phyloP scores from a whole-genome alignment of 345 rosid species.

The Conringia planisiliqua region DNA sequence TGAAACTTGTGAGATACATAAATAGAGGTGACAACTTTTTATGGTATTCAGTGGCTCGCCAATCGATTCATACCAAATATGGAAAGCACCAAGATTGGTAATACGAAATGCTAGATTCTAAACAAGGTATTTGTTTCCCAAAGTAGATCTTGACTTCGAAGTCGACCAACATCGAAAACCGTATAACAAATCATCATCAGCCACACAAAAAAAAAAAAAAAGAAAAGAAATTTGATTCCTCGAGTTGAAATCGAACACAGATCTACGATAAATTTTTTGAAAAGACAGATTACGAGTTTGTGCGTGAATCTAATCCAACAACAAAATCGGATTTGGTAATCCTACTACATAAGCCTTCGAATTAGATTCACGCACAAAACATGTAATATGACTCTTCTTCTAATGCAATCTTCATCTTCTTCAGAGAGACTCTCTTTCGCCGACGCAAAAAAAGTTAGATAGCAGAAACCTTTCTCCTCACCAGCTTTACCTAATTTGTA shows the following conservation, averaged over 20 bases:
- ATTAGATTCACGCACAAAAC: constrained; percentile 36
- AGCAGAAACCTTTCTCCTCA: not conserved
- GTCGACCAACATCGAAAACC: not conserved
- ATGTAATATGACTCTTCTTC: constrained; percentile 27
- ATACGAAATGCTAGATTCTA: not conserved
- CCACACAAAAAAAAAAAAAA: not conserved
- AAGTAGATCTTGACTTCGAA: not conserved
- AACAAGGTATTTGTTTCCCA: not conserved
- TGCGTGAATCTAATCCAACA: constrained; percentile 37
- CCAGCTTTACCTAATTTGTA: constrained; percentile 8
- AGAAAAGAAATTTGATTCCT: not conserved
- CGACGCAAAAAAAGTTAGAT: not conserved
- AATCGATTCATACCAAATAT: constrained; percentile 14
- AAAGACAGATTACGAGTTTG: constrained; percentile 35
- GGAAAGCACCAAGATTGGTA: not conserved
- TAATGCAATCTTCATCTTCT: not conserved
- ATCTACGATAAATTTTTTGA: constrained; percentile 3
- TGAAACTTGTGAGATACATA: not conserved
- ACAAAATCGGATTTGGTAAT: not conserved
- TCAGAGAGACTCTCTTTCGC: not conserved
- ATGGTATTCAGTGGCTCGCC: not conserved
- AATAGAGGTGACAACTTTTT: not conserved
- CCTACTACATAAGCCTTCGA: not conserved
- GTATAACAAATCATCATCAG: not conserved
- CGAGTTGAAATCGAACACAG: not conserved